Evolutionary conservation across 2,329 filamentous ascomycete genomes (phyloP).

Genomic region (Verticillium tricorpus): DNA sequence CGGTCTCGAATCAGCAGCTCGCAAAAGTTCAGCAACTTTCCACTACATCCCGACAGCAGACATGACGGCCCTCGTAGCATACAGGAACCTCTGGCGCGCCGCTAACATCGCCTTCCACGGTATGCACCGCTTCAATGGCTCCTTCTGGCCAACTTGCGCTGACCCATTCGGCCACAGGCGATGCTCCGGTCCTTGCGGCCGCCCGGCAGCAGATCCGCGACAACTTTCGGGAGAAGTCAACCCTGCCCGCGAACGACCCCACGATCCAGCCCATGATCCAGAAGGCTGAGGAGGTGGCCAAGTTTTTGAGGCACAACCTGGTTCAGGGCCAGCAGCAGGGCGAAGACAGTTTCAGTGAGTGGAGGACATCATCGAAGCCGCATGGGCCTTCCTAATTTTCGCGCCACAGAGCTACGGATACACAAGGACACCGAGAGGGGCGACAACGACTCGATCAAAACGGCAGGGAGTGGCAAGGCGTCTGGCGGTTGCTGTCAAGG

Average conservation of each 20-base stretch:
- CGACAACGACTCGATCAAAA: conserved; percentile 87
- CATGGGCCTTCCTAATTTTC: neutral
- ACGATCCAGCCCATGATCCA: conserved; percentile 61
- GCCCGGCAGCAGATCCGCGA: conserved; percentile 69
- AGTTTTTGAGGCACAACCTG: conserved; percentile 75
- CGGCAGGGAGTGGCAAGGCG: conserved; percentile 36
- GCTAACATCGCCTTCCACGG: conserved; percentile 80
- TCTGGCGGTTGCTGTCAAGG: conserved; percentile 24
- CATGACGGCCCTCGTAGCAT: conserved; percentile 67
- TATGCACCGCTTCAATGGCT: conserved; percentile 28
- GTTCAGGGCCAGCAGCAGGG: conserved; percentile 69
- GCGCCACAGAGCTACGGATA: conserved; percentile 68
- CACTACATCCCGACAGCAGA: conserved; percentile 1
- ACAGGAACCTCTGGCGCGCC: conserved; percentile 76
- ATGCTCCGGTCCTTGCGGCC: conserved; percentile 61
- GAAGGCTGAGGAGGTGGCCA: conserved; percentile 78
- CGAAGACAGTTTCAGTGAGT: conserved; percentile 57
- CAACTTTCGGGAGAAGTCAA: conserved; percentile 66
- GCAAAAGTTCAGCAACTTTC: neutral
- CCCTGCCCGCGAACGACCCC: conserved; percentile 51
- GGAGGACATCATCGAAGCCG: too few species aligned
- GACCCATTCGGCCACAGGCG: conserved; percentile 48
- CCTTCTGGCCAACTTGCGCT: neutral
- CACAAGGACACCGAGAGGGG: conserved; percentile 88
- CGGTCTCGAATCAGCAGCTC: neutral